Evolutionary conservation across 805 yeast genomes (phyloP), one percentile per base, ranked within the genome.

Genomic region (Trichomonascus vanleenenianus): DNA sequence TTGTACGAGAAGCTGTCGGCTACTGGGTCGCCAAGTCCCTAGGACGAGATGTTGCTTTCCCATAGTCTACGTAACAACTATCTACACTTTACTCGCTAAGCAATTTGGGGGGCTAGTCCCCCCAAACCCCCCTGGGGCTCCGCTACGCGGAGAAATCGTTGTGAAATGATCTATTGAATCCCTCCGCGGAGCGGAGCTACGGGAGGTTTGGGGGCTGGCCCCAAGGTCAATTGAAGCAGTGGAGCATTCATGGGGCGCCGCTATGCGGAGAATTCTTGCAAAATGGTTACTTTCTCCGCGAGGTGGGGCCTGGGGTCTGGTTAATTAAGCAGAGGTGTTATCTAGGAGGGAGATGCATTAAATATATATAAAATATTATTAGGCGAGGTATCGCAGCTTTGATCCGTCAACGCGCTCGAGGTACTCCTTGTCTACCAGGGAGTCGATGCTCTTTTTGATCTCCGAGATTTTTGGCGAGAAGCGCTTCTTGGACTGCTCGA

Each of bases 401-500:
- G 79, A 80, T 44, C 81, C 82, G 40, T 75, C 80, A 48, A 80
- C 73, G 61, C 98, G 79, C 56, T 80, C 80, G 50, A 91, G 66
- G 61, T 86, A 91, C 57, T 86, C 95, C 63, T 81, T 81, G 51
- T 89, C 96, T 42, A 91, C 83, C 61, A 91, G 76, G 39, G 73
- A 75, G 59, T 86, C 95, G 50, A 91, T 85, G 30, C 89, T 87
- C 57, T 80, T 77, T 69, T 91, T 91, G 57, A 91, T 83, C 59
- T 88, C 95, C 11, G 86, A 75, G 32, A 88, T 81, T 48, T 81
- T 80, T 3, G 97, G 96, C 55, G 75, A 78, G 71, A 93, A 91
- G 55, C 97, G 74, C 41, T 78, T 71, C 53, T 80, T 81, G 2
- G 95, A 79, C 61, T 87, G 95, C 49, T 85, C 83, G 56, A 86